These are phyloP conservation scores for Globisporangium spiculum DNA, from an alignment of 352 stramenopile genomes.

Conservation along the genomic window DNA sequence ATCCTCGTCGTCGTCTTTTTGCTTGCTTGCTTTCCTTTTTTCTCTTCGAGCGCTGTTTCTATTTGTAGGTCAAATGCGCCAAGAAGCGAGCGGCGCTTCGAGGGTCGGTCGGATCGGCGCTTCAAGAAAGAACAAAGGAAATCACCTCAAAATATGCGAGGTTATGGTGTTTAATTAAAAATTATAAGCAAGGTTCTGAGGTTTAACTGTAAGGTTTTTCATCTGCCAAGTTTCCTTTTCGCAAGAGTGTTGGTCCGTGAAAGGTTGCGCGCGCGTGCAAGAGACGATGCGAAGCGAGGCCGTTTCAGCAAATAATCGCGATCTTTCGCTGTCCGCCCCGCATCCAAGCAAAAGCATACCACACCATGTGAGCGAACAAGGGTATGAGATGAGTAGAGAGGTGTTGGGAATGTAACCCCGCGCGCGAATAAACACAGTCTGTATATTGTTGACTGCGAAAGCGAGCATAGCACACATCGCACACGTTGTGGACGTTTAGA, in stretches of 20 bases:
- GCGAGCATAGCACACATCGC: no score
- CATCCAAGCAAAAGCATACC: no score
- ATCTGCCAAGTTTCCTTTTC: neutral
- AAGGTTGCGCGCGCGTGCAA: neutral
- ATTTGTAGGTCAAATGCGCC: neutral
- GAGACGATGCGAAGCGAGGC: neutral
- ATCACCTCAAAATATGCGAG: neutral
- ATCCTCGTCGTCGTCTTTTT: neutral
- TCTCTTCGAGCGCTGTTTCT: neutral
- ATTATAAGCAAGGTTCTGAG: neutral
- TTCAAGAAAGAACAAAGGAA: slow-evolving; percentile 2
- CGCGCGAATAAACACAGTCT: no score
- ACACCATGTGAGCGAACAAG: no score
- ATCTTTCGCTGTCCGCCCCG: neutral
- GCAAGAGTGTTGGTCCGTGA: slow-evolving; percentile 10
- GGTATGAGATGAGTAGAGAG: no score
- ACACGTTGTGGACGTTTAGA: no score
- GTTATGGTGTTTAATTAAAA: neutral
- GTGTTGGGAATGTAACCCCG: no score
- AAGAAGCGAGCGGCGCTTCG: neutral
- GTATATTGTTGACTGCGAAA: no score
- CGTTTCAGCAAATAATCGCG: neutral
- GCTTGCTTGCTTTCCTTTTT: neutral
- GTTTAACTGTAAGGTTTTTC: neutral
- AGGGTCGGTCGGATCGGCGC: neutral